Percentiles rank a stretch among this genome's conserved stretches.
phyloP scores from a whole-genome alignment of 2,329 filamentous ascomycete genomes.

The Exophiala aquamarina region DNA sequence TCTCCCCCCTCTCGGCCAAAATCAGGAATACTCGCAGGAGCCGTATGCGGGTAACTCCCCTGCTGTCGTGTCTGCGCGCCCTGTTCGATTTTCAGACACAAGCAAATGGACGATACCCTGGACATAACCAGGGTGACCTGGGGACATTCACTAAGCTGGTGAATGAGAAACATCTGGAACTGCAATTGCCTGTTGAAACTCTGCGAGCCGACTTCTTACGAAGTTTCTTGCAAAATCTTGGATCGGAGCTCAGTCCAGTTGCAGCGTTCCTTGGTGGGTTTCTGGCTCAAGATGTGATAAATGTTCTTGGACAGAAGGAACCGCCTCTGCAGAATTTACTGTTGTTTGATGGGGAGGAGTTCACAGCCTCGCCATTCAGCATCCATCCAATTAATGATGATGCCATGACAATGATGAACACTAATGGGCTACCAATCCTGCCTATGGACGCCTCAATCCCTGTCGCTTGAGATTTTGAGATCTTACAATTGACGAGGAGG shows the following conservation, averaged over 20 bases:
- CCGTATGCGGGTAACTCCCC: constrained; percentile 72
- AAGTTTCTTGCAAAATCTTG: constrained; percentile 82
- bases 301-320: constrained; percentile 84
- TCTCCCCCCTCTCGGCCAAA: constrained; percentile 72
- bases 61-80: constrained; percentile 82
- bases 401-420: constrained; percentile 23
- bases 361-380: constrained; percentile 76
- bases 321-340: constrained; percentile 96
- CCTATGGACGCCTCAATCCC: constrained; percentile 5
- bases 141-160: constrained; percentile 74
- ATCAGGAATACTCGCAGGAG: constrained; percentile 66
- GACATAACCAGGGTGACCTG: constrained; percentile 63
- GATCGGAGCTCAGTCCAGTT: constrained; percentile 80
- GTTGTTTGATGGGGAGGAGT: constrained; percentile 81
- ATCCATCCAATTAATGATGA: constrained; percentile 66
- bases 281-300: constrained; percentile 95
- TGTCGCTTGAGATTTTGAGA: constrained; percentile 5
- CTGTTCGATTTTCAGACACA: constrained; percentile 81
- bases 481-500: no score
- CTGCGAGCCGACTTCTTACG: constrained; percentile 71
- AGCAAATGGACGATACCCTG: constrained; percentile 55
- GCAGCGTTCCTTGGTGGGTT: constrained; percentile 86
- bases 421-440: constrained; percentile 16
- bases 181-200: constrained; percentile 67
- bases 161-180: constrained; percentile 73